Evolutionary conservation across 306 rosid genomes (phyloP).

Genomic region (Cotoneaster glaucophyllus): DNA sequence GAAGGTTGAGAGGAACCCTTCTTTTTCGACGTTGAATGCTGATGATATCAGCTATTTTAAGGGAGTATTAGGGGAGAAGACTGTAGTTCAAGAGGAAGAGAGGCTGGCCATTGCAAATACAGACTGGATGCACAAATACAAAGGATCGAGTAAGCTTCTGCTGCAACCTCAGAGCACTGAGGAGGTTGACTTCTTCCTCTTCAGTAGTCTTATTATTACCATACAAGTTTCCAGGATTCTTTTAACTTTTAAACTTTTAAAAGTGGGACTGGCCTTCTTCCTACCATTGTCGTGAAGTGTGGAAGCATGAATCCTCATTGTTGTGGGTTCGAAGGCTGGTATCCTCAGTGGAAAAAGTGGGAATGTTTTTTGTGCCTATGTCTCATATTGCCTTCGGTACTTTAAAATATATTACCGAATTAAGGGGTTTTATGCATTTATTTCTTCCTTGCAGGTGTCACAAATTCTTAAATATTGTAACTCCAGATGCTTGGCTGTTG

Average conservation of each 20-base stretch:
- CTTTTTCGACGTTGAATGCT: constrained; percentile 53
- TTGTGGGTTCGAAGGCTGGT: no score
- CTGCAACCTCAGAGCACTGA: constrained; percentile 67
- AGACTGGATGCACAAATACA: constrained; percentile 86
- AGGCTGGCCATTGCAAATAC: constrained; percentile 61
- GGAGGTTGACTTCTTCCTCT: constrained; percentile 46
- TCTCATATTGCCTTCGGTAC: neutral
- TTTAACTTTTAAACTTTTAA: neutral
- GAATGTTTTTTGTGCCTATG: neutral
- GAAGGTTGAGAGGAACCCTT: constrained; percentile 43
- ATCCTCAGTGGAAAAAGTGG: no score
- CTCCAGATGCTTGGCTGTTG: constrained; percentile 82
- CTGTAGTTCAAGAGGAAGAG: constrained; percentile 76
- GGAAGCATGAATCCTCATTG: no score
- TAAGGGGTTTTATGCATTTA: neutral
- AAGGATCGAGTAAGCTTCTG: constrained; percentile 75
- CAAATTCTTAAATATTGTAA: constrained; percentile 74
- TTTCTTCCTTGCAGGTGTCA: constrained; percentile 50
- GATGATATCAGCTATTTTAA: constrained; percentile 63
- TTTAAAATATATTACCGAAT: neutral
- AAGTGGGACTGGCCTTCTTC: neutral
- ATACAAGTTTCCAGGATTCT: neutral
- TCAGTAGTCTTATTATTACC: neutral
- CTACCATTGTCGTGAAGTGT: no score
- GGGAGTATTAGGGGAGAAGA: constrained; percentile 62